Evolutionary conservation across 148 eudicot species (phyloP).

Genomic region (Rhododendron simsii): DNA sequence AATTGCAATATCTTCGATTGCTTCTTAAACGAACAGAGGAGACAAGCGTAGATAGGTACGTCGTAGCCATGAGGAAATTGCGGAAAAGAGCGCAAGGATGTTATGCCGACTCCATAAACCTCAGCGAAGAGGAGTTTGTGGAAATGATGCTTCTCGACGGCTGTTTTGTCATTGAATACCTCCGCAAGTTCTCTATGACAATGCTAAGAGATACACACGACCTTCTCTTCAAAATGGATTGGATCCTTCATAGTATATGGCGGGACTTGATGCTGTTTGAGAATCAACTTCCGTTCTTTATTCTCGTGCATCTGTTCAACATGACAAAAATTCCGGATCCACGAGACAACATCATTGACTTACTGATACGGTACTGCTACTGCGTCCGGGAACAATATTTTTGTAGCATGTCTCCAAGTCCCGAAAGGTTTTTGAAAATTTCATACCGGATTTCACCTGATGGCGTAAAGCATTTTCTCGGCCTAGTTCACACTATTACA

Average conservation of each 20-base stretch:
- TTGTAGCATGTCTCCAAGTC: too few species aligned
- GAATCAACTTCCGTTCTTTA: slow-evolving; percentile 18
- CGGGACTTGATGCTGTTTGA: slow-evolving; percentile 23
- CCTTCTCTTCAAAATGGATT: slow-evolving; percentile 8
- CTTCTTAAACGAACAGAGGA: too few species aligned
- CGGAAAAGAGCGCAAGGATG: too few species aligned
- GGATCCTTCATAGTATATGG: neutral
- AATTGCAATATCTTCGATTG: too few species aligned
- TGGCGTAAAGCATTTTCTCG: too few species aligned
- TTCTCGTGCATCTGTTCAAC: slow-evolving; percentile 10
- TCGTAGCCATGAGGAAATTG: too few species aligned
- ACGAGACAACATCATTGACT: neutral
- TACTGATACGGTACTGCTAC: neutral
- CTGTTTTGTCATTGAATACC: slow-evolving; percentile 19
- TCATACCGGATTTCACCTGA: too few species aligned
- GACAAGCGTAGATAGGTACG: too few species aligned
- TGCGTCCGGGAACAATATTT: neutral
- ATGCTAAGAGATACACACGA: slow-evolving; percentile 5
- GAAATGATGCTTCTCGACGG: slow-evolving; percentile 29
- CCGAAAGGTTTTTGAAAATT: too few species aligned
- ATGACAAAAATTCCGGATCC: neutral
- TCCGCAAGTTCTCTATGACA: slow-evolving; percentile 6
- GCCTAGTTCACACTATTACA: too few species aligned
- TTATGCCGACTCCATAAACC: too few species aligned
- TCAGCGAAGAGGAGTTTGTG: slow-evolving; percentile 12